Percentiles rank a stretch among this genome's conserved stretches.
These are phyloP conservation scores for Jamesozyma spencerorum DNA, from an alignment of 805 yeast genomes.

Conservation along the genomic window DNA sequence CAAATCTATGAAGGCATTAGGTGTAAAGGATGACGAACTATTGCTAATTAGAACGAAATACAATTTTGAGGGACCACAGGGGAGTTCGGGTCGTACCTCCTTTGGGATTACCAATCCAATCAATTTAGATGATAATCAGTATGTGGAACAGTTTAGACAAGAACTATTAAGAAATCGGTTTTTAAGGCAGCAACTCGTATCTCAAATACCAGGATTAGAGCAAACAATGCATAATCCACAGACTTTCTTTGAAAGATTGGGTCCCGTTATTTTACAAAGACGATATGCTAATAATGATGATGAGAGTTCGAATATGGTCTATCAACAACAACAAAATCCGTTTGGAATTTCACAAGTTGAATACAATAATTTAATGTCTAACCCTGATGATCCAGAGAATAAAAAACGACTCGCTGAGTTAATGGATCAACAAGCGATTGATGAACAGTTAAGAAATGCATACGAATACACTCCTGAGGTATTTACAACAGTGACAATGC, in stretches of 20 bases:
- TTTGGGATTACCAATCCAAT: background rate
- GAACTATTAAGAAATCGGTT: conserved; percentile 37
- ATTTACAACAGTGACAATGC: conserved; percentile 74
- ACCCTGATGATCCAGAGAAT: conserved; percentile 64
- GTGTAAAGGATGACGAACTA: conserved; percentile 51
- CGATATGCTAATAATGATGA: conserved; percentile 9
- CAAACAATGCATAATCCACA: conserved; percentile 39
- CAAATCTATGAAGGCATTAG: conserved; percentile 38
- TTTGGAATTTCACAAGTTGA: conserved; percentile 39
- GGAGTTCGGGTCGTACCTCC: background rate
- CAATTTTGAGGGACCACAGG: background rate
- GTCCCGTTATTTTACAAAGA: conserved; percentile 30
- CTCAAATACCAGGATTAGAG: conserved; percentile 41
- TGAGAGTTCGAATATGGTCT: background rate
- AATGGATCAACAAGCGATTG: conserved; percentile 61
- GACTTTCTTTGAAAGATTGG: conserved; percentile 37
- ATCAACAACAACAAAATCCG: conserved; percentile 12
- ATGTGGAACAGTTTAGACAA: conserved; percentile 42
- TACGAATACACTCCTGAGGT: conserved; percentile 84
- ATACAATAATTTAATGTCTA: conserved; percentile 42
- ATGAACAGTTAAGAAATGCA: conserved; percentile 72
- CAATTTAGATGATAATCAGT: conserved; percentile 14
- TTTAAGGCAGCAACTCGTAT: conserved; percentile 30
- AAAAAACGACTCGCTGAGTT: conserved; percentile 58
- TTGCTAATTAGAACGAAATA: conserved; percentile 33